Evolutionary conservation across 306 rosid species (phyloP), one percentile per base, ranked within the genome.

Genomic region (Cotoneaster glaucophyllus): DNA sequence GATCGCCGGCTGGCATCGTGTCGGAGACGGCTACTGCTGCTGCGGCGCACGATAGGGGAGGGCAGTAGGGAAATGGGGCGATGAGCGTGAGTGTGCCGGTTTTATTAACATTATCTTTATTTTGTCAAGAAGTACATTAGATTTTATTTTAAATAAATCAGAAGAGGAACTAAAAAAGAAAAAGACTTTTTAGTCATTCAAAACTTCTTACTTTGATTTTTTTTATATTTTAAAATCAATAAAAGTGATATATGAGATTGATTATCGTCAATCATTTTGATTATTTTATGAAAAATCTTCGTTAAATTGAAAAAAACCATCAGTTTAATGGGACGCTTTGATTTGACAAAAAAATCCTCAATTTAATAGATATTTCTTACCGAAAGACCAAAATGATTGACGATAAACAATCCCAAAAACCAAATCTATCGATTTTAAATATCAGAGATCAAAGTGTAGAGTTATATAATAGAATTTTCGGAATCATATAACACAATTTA

Each of bases 1-100:
- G 70, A 77, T 87, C 94, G 4, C 92, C 90, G 37, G 93, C 73
- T 11, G 96, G 95, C 96, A 91, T 91, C 18, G 6, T 59, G 11
- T 17, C 13, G 3, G 21, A 21, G 22, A 29, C 31, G 68, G 19
- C 6, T 19, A 21, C 17, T 21, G 26, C 17, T 34, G 0, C 26
- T 65, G 14, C 48, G 26, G 24, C 68, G 15, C 24, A 65, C 26
- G 48, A 65, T 34, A 4, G 48, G 1, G 8, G 17, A 65, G 28
- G 12, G 26, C 26, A 19, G 48, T 8, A 8, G 24, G 0, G 7
- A 29, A 64, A 15, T 31, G 22, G 41, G 19, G 12, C 13, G 11
- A 6, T 1, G 64, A 9, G 32, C 11, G 32, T 0, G 7, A 6
- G 37, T 11, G 11, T 26, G 6, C 10, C 15, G 11, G 34, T 58